Percentiles rank a stretch among this genome's conserved stretches.
Evolutionary conservation across 768 basidiomycete species (phyloP).

Genomic region (Mycena rosella): DNA sequence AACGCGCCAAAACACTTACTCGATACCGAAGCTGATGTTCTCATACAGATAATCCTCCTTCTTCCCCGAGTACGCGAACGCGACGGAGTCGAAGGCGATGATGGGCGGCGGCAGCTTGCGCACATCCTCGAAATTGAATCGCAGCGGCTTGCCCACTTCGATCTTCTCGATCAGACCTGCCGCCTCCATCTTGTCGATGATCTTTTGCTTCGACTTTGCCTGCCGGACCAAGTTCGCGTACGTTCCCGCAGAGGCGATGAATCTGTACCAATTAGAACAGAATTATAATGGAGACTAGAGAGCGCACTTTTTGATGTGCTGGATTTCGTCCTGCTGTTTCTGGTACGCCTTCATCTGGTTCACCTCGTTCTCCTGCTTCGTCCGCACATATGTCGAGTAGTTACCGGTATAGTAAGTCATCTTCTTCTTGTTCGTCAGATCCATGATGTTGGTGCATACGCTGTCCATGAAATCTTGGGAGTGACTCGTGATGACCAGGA

Average conservation of each 20-base stretch:
- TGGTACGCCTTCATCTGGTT: constrained; percentile 99
- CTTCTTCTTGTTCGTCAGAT: constrained; percentile 92
- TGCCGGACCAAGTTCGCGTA: constrained; percentile 99
- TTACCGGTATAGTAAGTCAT: constrained; percentile 96
- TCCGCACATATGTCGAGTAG: constrained; percentile 97
- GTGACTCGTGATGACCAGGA: constrained; percentile 96
- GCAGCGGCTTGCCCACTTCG: constrained; percentile 76
- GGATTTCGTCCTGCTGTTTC: constrained; percentile 99
- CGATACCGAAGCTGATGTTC: constrained; percentile 96
- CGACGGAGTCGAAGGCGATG: constrained; percentile 95
- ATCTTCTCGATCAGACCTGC: constrained; percentile 96
- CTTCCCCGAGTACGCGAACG: constrained; percentile 95
- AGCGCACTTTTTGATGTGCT: constrained; percentile 95
- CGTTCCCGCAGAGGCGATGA: constrained; percentile 99
- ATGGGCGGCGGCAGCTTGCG: constrained; percentile 95
- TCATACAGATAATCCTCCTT: constrained; percentile 90
- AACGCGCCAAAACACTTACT: constrained; percentile 64
- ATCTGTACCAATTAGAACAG: constrained; percentile 59
- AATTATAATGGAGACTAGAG: neutral
- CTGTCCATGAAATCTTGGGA: constrained; percentile 99
- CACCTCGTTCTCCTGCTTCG: constrained; percentile 96
- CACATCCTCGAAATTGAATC: constrained; percentile 98
- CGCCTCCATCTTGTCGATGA: constrained; percentile 99
- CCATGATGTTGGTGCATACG: constrained; percentile 98
- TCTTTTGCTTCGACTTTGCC: constrained; percentile 99